Evolutionary conservation across 1,284 basidiomycete genomes (phyloP).

Genomic region (Hymenochaete sp.): DNA sequence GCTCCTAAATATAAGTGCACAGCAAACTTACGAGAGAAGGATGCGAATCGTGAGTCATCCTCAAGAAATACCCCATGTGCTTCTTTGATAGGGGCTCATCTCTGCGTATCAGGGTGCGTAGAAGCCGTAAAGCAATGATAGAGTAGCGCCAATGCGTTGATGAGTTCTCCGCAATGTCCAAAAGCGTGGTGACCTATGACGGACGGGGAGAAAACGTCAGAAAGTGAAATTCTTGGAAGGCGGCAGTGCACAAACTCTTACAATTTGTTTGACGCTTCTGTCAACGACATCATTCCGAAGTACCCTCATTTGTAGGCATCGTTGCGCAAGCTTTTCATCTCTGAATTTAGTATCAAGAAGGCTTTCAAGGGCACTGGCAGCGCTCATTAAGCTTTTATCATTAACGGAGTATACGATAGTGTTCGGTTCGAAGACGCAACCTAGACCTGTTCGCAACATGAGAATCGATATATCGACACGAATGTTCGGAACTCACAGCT

Average conservation of each 20-base stretch:
- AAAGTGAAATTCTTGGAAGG: neutral
- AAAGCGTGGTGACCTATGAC: slow-evolving; percentile 31
- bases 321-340: slow-evolving; percentile 33
- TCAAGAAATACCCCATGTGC: slow-evolving; percentile 49
- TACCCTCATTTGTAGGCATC: slow-evolving; percentile 38
- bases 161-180: slow-evolving; percentile 47
- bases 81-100: slow-evolving; percentile 54
- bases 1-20: slow-evolving; percentile 7
- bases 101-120: slow-evolving; percentile 67
- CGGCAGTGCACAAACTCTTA: slow-evolving; percentile 30
- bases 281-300: slow-evolving; percentile 36
- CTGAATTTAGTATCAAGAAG: slow-evolving; percentile 28
- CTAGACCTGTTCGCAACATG: slow-evolving; percentile 36
- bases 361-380: slow-evolving; percentile 32
- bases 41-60: slow-evolving; percentile 49
- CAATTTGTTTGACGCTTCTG: slow-evolving; percentile 34
- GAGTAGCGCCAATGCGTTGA: slow-evolving; percentile 80
- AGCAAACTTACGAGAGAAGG: slow-evolving; percentile 47
- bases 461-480: slow-evolving; percentile 14
- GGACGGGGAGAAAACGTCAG: neutral
- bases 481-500: slow-evolving; percentile 37
- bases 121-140: slow-evolving; percentile 64
- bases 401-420: slow-evolving; percentile 46
- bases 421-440: slow-evolving; percentile 51
- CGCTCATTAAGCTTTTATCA: slow-evolving; percentile 35